phyloP scores from a whole-genome alignment of 345 rosid species.

The Rhizophora apiculata region DNA sequence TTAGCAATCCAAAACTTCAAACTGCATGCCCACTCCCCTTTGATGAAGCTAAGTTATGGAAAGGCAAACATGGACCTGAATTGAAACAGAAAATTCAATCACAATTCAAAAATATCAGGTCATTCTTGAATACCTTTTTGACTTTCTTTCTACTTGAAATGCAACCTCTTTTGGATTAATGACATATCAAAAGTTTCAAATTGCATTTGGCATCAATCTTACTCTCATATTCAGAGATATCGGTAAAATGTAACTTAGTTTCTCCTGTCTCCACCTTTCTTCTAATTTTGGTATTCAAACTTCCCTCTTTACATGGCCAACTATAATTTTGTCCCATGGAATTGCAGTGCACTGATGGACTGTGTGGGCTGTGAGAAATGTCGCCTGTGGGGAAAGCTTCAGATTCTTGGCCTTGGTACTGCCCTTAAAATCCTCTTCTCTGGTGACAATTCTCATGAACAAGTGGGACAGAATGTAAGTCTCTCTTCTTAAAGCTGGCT shows the following conservation, averaged over 20 bases:
- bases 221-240: background rate
- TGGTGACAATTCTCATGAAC: constrained; percentile 49
- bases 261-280: background rate
- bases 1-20: constrained; percentile 64
- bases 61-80: constrained; percentile 93
- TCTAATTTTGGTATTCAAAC: background rate
- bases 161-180: background rate
- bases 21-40: constrained; percentile 95
- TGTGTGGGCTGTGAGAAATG: constrained; percentile 98
- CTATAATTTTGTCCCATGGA: constrained; percentile 6
- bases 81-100: constrained; percentile 71
- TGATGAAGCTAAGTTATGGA: constrained; percentile 97
- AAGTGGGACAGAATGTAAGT: constrained; percentile 53
- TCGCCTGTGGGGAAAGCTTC: constrained; percentile 97
- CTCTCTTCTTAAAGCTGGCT: background rate
- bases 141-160: background rate
- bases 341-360: constrained; percentile 90
- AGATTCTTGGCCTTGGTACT: constrained; percentile 92
- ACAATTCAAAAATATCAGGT: constrained; percentile 96
- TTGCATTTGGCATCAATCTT: background rate
- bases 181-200: background rate
- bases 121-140: constrained; percentile 15
- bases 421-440: constrained; percentile 91
- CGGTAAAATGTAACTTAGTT: background rate
- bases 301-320: background rate